phyloP scores from a whole-genome alignment of 495 filamentous ascomycete genomes.

The Cladorrhinum samala region DNA sequence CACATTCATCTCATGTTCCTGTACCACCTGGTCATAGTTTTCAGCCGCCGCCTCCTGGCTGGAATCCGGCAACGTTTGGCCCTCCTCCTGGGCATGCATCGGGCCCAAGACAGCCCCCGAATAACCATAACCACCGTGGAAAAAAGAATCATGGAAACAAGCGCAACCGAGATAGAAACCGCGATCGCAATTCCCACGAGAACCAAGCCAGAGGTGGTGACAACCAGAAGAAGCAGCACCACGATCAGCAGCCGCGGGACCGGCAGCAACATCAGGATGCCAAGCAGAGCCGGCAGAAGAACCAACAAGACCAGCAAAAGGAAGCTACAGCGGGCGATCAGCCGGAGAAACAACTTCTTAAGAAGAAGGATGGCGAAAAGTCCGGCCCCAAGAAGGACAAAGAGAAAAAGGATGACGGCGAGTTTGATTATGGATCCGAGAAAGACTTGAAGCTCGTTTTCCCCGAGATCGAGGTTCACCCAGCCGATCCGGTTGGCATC shows the following conservation, averaged over 20 bases:
- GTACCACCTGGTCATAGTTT: background rate
- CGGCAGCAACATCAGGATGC: background rate
- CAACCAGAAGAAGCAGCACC: background rate
- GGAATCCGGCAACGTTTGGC: slow-evolving; percentile 16
- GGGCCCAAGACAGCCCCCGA: slow-evolving; percentile 10
- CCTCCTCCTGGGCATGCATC: slow-evolving; percentile 13
- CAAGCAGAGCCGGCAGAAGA: background rate
- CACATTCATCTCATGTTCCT: slow-evolving; percentile 14
- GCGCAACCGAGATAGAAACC: slow-evolving; percentile 12
- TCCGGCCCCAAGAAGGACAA: slow-evolving; percentile 1
- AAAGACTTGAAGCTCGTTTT: slow-evolving; percentile 40
- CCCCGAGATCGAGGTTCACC: slow-evolving; percentile 24
- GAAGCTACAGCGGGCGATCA: background rate
- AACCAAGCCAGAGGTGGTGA: background rate
- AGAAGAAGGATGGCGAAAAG: background rate
- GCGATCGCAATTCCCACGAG: slow-evolving; percentile 6
- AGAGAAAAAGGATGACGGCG: slow-evolving; percentile 15
- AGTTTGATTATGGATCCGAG: slow-evolving; percentile 30
- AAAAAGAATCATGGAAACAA: slow-evolving; percentile 19
- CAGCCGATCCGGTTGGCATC: slow-evolving; percentile 38
- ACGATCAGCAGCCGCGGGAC: background rate
- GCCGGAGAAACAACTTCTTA: background rate
- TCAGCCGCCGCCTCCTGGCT: slow-evolving; percentile 3
- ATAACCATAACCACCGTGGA: slow-evolving; percentile 9
- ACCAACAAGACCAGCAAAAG: background rate